Base-by-base conservation (phyloP, 1,284 basidiomycete genomes). In the Cryptococcus sp. region DNA sequence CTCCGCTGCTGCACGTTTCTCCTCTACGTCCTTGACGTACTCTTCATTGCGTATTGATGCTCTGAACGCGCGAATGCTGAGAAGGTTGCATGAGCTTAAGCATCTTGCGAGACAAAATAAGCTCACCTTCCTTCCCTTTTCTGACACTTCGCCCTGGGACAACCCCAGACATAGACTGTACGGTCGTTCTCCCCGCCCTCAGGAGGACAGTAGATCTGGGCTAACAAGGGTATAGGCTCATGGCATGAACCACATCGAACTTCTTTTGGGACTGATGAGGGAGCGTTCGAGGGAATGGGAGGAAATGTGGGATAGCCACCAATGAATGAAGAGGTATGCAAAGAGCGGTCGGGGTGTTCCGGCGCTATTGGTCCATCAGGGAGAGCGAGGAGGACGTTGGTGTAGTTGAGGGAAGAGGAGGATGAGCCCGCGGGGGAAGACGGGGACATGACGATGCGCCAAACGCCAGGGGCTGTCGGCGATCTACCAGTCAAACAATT, bases 191-290 rank as follows among this genome's bases (percentile, higher is more conserved):
- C 78, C 31, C 75, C 78, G 25, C 68, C 71, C 42, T 78, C 78
- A 10, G 77, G 71, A 11, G 79, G 79, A 54, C 75, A 77, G 60
- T 79, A 80, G 3, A 79, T 74, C 61, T 80, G 79, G 5, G 75
- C 65, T 13, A 80, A 61, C 1, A 80, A 70, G 1, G 78, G 78
- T 27, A 78, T 76, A 3, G 71, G 58, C 11, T 65, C 25, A 22
- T 71, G 65, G 59, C 78, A 79, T 3, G 69, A 50, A 38, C 67
- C 67, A 56, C 79, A 80, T 39, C 53, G 65, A 46, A 76, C 62
- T 10, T 59, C 59, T 13, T 59, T 51, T 3, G 75, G 71, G 0
- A 64, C 50, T 17, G 57, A 46, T 3, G 54, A 38, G 4, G 64
- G 40, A 10, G 62, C 56, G 1, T 64, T 60, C 16, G 64, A 58